Conservation (phyloP, 1,139 yeast genomes). For the Hansenula sp. region DNA sequence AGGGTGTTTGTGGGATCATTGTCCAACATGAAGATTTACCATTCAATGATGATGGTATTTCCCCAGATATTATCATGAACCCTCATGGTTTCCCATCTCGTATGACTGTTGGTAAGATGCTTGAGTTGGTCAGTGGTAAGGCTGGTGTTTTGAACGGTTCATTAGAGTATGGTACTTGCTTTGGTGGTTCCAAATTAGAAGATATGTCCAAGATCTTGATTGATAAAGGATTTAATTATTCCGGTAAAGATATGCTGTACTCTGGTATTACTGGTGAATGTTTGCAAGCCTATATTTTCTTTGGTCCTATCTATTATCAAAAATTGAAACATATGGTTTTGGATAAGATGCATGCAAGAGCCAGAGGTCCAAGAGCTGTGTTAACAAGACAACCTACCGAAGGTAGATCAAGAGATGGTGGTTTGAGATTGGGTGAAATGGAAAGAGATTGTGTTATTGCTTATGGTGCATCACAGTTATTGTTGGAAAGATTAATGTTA, state of each 20-base stretch:
- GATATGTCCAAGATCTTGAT: slow-evolving; percentile 94
- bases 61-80: slow-evolving; percentile 96
- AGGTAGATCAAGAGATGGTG: slow-evolving; percentile 99
- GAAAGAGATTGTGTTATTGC: slow-evolving; percentile 99
- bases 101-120: slow-evolving; percentile 99
- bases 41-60: slow-evolving; percentile 83
- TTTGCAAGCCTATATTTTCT: slow-evolving; percentile 93
- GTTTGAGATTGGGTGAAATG: slow-evolving; percentile 98
- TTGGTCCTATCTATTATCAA: slow-evolving; percentile 97
- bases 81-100: slow-evolving; percentile 99
- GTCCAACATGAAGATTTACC: slow-evolving; percentile 97
- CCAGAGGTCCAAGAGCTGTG: slow-evolving; percentile 98
- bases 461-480: slow-evolving; percentile 94
- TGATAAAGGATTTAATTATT: slow-evolving; percentile 87
- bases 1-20: slow-evolving; percentile 98
- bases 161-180: slow-evolving; percentile 95
- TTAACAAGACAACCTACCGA: slow-evolving; percentile 98
- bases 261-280: slow-evolving; percentile 99
- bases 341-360: slow-evolving; percentile 99
- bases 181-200: slow-evolving; percentile 92
- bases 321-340: slow-evolving; percentile 98
- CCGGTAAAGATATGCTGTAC: slow-evolving; percentile 96
- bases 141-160: slow-evolving; percentile 95
- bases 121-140: slow-evolving; percentile 92
- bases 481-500: slow-evolving; percentile 91